Evolutionary conservation across 805 yeast species (phyloP), one percentile per base, ranked within the genome.

Genomic region (Jamesozyma jinghongensis): DNA sequence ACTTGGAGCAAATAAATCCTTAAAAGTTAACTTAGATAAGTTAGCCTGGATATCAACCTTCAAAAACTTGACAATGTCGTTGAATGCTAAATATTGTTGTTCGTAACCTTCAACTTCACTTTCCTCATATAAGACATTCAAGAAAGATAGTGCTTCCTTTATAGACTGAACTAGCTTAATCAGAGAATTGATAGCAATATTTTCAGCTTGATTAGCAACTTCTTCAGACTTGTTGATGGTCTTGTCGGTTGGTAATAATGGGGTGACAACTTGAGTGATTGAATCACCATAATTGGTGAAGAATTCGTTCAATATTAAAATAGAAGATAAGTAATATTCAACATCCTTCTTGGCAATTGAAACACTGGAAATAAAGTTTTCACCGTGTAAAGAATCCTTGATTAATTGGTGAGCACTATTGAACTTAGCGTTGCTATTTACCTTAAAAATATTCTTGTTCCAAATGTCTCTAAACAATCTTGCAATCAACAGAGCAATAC

Each of bases 131-230:
- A 92, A 67, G 7, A 90, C 83, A 62, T 82, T 74, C 47, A 92
- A 67, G 57, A 92, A 92, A 2, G 97, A 86, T 26, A 90, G 68
- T 0, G 95, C 95, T 62, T 92, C 97, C 51, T 85, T 85, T 62
- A 86, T 77, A 5, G 85, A 78, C 40, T 74, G 76, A 41, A 88
- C 71, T 8, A 88, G 73, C 52, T 83, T 79, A 34, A 85, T 69
- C 30, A 92, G 65, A 0, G 96, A 78, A 20, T 79, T 78, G 48
- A 90, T 75, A 5, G 95, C 95, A 53, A 86, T 79, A 53, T 85
- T 87, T 58, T 92, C 98, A 1, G 95, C 95, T 61, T 92, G 88
- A 41, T 77, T 67, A 34, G 87, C 80, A 33, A 82, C 77, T 49
- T 83, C 90, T 37, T 75, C 73, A 4, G 63, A 49, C 40, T 65